Evolutionary conservation across 2,329 filamentous ascomycete species (phyloP).

Genomic region (Calonectria pauciramosa): DNA sequence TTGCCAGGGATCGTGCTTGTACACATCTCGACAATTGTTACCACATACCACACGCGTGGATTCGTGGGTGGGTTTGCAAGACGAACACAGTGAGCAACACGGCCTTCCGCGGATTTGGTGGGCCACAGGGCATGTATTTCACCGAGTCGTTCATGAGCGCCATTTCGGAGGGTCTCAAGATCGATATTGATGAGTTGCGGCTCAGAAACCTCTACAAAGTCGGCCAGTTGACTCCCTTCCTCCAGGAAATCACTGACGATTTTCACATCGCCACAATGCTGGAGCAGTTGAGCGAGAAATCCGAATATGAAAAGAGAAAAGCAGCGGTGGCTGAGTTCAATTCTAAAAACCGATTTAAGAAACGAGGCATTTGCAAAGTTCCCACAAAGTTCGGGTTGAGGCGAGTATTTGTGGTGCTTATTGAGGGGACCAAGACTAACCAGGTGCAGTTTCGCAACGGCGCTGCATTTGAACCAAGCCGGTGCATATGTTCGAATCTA

Average conservation of each 20-base stretch:
- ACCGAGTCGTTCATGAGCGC: conserved; percentile 19
- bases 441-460: conserved; percentile 85
- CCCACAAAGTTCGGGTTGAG: conserved; percentile 96
- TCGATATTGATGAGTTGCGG: conserved; percentile 14
- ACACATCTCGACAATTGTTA: conserved; percentile 89
- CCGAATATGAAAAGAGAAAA: conserved; percentile 21
- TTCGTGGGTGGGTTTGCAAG: conserved; percentile 78
- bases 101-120: conserved; percentile 24
- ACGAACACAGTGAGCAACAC: conserved; percentile 26
- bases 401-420: not conserved
- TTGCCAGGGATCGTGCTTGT: conserved; percentile 77
- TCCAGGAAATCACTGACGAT: conserved; percentile 24
- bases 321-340: conserved; percentile 72
- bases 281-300: conserved; percentile 1
- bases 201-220: conserved; percentile 19
- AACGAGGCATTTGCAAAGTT: conserved; percentile 82
- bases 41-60: conserved; percentile 82
- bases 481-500: conserved; percentile 93
- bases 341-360: conserved; percentile 86
- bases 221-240: conserved; percentile 19
- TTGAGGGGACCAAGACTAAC: too few relatives aligned
- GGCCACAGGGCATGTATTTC: conserved; percentile 25
- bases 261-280: conserved; percentile 21
- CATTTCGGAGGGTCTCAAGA: conserved; percentile 16
- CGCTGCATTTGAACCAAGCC: conserved; percentile 90